Evolutionary conservation across 2,329 filamentous ascomycete species (phyloP).

Genomic region (Epichloe gansuensis): DNA sequence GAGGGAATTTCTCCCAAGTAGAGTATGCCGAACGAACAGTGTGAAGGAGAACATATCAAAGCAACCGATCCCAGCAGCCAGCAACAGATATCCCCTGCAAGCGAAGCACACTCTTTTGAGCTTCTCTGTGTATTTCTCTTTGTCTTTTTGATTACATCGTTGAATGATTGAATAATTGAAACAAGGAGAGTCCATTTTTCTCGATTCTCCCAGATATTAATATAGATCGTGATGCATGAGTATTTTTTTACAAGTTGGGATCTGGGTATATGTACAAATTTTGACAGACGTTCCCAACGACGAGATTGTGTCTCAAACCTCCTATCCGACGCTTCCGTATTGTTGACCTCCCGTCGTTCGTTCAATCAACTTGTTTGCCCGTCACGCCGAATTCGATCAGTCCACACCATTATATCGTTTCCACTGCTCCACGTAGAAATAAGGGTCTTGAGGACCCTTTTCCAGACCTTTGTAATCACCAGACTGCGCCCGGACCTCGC

Average conservation of each 20-base stretch:
- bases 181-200: background rate
- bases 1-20: background rate
- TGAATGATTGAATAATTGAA: background rate
- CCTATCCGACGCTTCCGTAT: background rate
- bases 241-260: background rate
- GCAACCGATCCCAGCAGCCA: background rate
- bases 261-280: background rate
- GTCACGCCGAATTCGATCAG: constrained; percentile 18
- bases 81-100: constrained; percentile 8
- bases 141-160: background rate
- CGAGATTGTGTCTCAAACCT: background rate
- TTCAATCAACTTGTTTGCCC: background rate
- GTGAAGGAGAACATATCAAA: background rate
- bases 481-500: constrained; percentile 37
- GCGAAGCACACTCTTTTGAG: constrained; percentile 2
- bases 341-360: background rate
- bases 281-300: background rate
- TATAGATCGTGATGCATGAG: background rate
- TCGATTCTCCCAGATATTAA: background rate
- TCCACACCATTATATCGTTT: constrained; percentile 54
- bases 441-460: constrained; percentile 45
- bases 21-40: background rate
- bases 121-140: background rate
- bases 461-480: constrained; percentile 42
- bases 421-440: constrained; percentile 51